Conservation (phyloP, 345 rosid genomes). For the Carallia brachiata region DNA sequence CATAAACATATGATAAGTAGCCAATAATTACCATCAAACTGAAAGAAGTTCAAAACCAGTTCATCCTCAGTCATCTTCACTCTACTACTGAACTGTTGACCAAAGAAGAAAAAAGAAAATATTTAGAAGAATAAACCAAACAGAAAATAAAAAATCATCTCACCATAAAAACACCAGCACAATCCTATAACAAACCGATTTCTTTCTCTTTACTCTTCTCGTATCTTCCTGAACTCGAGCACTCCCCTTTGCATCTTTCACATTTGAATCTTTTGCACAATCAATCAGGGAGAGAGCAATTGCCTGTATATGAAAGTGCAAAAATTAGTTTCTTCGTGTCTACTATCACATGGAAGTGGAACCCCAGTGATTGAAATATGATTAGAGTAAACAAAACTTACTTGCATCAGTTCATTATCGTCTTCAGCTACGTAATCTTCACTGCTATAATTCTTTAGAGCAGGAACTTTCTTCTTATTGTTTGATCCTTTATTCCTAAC, state of each 20-base stretch:
- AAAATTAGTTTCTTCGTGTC: not conserved
- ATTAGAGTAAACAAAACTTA: constrained; percentile 16
- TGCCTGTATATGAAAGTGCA: constrained; percentile 43
- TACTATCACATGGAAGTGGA: not conserved
- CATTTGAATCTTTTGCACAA: constrained; percentile 22
- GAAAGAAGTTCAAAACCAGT: constrained; percentile 64
- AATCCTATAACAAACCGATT: constrained; percentile 39
- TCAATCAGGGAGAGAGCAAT: constrained; percentile 69
- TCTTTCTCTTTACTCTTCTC: constrained; percentile 41
- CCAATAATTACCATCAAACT: constrained; percentile 66
- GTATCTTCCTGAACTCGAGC: constrained; percentile 19
- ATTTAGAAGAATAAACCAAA: not conserved
- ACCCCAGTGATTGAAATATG: constrained; percentile 3
- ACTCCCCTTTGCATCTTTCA: constrained; percentile 33
- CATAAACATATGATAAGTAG: not conserved
- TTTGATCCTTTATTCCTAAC: constrained; percentile 37
- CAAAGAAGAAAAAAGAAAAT: constrained; percentile 11
- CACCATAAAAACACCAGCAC: not conserved
- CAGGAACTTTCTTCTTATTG: constrained; percentile 37
- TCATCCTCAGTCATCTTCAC: constrained; percentile 85
- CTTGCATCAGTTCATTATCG: constrained; percentile 54
- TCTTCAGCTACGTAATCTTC: constrained; percentile 36
- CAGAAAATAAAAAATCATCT: constrained; percentile 1
- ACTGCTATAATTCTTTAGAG: constrained; percentile 23
- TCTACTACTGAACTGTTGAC: constrained; percentile 50